These are phyloP conservation scores for Moesziomyces parantarcticus DNA, from an alignment of 1,284 basidiomycete species.

Conservation along the genomic window DNA sequence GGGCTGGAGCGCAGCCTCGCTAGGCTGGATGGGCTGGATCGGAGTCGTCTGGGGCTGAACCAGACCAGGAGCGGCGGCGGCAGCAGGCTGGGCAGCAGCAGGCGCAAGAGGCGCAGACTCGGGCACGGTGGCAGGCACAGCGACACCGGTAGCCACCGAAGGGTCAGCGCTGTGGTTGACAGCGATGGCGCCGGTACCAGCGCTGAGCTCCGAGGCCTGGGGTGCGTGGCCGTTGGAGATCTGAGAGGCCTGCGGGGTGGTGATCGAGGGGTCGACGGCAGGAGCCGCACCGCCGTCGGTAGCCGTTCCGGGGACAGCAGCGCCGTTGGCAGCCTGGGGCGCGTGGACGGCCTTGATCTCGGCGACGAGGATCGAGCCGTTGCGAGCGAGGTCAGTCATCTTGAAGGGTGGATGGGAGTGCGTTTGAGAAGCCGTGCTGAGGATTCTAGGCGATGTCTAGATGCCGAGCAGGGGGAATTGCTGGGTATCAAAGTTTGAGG, in stretches of 20 bases:
- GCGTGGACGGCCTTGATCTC: conserved; percentile 48
- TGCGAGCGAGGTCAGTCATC: conserved; percentile 48
- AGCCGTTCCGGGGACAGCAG: conserved; percentile 11
- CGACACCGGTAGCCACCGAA: conserved; percentile 27
- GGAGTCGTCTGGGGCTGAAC: conserved; percentile 29
- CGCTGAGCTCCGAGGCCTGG: conserved; percentile 27
- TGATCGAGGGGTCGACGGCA: conserved; percentile 34
- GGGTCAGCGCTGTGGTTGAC: conserved; percentile 28
- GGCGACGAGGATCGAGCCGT: conserved; percentile 48
- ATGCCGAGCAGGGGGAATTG: background rate
- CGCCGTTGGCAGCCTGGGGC: conserved; percentile 17
- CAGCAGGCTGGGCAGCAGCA: conserved; percentile 4
- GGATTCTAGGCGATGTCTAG: background rate
- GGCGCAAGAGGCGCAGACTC: background rate
- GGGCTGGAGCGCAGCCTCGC: conserved; percentile 18
- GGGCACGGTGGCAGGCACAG: conserved; percentile 3
- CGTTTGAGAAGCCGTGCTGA: background rate
- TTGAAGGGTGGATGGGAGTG: conserved; percentile 12
- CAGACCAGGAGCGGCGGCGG: conserved; percentile 28
- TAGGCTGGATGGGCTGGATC: conserved; percentile 32
- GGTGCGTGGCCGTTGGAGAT: conserved; percentile 23
- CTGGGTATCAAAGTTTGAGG: background rate
- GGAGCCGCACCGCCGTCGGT: conserved; percentile 32
- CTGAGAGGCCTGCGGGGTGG: conserved; percentile 16
- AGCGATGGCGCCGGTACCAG: conserved; percentile 35